Evolutionary conservation across 2,329 filamentous ascomycete genomes (phyloP).

Genomic region (Phaeosphaeriaceae sp.): DNA sequence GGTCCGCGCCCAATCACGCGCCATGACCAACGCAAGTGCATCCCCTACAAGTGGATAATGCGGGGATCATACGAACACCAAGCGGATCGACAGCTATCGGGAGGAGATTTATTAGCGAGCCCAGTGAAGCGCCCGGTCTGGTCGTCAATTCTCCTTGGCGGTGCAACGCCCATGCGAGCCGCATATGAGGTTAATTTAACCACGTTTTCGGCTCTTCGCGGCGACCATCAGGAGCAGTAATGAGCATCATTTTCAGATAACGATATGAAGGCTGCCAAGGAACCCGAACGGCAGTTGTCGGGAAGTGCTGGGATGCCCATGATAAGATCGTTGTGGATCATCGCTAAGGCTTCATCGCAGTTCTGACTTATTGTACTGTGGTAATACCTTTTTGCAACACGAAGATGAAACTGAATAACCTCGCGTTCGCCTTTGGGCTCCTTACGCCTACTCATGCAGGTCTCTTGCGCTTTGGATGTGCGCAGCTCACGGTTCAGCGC

Average conservation of each 20-base stretch:
- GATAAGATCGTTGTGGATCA: background rate
- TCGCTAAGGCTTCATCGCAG: background rate
- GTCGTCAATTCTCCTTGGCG: constrained; percentile 17
- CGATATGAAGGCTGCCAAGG: background rate
- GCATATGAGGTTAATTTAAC: constrained; percentile 20
- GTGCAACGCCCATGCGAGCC: constrained; percentile 11
- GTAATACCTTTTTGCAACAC: background rate
- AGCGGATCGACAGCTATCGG: background rate
- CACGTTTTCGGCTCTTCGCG: constrained; percentile 12
- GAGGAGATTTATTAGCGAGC: background rate
- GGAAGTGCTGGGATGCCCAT: background rate
- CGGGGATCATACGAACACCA: background rate
- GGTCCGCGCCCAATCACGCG: no score
- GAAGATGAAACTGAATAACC: constrained; percentile 26
- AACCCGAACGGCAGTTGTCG: background rate
- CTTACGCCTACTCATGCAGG: constrained; percentile 25
- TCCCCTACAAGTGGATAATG: no score
- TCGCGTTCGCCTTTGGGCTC: constrained; percentile 26
- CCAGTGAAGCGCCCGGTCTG: background rate
- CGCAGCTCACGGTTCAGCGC: constrained; percentile 34
- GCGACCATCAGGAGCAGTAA: background rate
- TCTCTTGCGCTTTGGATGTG: constrained; percentile 36
- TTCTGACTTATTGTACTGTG: background rate
- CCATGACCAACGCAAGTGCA: no score
- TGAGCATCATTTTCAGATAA: background rate